A percentile compares a stretch with the other conserved stretches of the same genome.
These are phyloP conservation scores for Chrysopogon serrulatus DNA, from an alignment of 176 grass and related monocot genomes.

Conservation along the genomic window DNA sequence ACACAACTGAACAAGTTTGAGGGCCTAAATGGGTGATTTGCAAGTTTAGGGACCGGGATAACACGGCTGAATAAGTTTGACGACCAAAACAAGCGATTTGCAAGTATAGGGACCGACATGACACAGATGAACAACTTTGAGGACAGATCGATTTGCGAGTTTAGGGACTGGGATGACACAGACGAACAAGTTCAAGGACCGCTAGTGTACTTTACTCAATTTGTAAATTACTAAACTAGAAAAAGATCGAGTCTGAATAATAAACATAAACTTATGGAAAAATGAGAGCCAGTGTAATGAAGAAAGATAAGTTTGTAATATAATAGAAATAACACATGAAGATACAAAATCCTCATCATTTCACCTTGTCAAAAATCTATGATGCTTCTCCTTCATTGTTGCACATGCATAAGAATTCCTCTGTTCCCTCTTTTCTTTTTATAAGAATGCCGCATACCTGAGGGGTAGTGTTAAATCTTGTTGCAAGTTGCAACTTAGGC, in stretches of 20 bases:
- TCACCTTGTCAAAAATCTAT: background rate
- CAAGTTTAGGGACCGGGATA: too few relatives aligned
- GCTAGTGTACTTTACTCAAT: background rate
- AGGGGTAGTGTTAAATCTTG: background rate
- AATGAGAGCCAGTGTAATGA: background rate
- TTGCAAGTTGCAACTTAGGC: background rate
- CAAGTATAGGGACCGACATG: too few relatives aligned
- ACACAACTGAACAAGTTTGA: too few relatives aligned
- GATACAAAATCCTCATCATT: background rate
- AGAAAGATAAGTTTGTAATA: conserved; percentile 6
- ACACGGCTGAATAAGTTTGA: too few relatives aligned
- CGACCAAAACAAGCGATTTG: too few relatives aligned
- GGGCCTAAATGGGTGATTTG: too few relatives aligned
- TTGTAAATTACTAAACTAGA: conserved; percentile 6
- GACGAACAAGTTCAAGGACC: too few relatives aligned
- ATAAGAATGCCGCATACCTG: background rate
- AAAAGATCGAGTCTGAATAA: background rate
- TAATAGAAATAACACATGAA: background rate
- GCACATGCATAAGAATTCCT: background rate
- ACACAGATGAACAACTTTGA: too few relatives aligned
- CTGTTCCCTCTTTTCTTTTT: too few relatives aligned
- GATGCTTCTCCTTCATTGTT: background rate
- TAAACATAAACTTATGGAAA: background rate
- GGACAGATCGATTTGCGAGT: too few relatives aligned
- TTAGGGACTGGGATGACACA: too few relatives aligned